Evolutionary conservation across 2,329 filamentous ascomycete species (phyloP).

Genomic region (Trichoderma breve): DNA sequence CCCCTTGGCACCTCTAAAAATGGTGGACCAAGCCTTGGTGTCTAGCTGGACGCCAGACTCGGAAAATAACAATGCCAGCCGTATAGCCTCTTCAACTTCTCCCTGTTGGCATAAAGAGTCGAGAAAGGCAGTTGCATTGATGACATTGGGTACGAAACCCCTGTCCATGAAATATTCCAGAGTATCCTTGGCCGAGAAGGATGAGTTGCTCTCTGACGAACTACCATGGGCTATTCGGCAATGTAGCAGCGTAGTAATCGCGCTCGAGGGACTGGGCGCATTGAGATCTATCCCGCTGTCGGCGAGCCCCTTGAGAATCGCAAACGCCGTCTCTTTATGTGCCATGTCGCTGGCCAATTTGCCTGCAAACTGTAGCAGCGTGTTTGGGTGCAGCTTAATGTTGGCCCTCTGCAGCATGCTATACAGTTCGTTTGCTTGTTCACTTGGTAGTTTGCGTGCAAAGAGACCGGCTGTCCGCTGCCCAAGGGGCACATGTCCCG

Average conservation of each 20-base stretch:
- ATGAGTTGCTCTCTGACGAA: constrained; percentile 21
- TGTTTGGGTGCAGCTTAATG: constrained; percentile 41
- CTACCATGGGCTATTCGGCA: constrained; percentile 27
- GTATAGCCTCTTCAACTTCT: constrained; percentile 36
- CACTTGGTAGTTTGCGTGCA: constrained; percentile 30
- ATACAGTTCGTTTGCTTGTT: constrained; percentile 38
- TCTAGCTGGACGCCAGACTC: constrained; percentile 59
- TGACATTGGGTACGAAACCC: constrained; percentile 62
- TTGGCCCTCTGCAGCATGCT: constrained; percentile 31
- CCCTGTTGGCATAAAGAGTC: constrained; percentile 63
- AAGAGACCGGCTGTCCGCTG: constrained; percentile 40
- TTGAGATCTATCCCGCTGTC: constrained; percentile 46
- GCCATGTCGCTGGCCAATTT: constrained; percentile 41
- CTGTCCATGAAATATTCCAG: constrained; percentile 49
- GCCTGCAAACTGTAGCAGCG: constrained; percentile 47
- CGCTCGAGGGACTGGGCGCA: constrained; percentile 46
- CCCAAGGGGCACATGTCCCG: constrained; percentile 35
- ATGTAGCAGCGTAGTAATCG: constrained; percentile 59
- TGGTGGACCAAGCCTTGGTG: constrained; percentile 62
- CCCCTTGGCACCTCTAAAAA: constrained; percentile 69
- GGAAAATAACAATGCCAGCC: constrained; percentile 34
- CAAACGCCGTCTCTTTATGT: constrained; percentile 44
- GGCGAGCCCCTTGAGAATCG: constrained; percentile 40
- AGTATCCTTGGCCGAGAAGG: constrained; percentile 33
- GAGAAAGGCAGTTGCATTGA: constrained; percentile 66